Conservation (phyloP, 805 yeast species). For the Cyberlindnera mycetangii region DNA sequence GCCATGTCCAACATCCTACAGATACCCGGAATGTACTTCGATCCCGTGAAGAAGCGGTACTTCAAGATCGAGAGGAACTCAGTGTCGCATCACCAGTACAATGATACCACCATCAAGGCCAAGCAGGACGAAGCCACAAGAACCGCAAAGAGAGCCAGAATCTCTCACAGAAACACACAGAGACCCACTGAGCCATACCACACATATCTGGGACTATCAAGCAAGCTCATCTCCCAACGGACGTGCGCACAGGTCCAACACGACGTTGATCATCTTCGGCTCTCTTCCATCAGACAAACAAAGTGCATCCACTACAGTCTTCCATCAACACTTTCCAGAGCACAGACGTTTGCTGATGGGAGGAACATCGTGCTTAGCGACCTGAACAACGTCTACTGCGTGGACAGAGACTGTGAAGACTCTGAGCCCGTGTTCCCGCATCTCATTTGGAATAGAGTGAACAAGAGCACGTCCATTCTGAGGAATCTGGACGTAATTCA, state of each 20-base stretch:
- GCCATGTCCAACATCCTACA: constrained; percentile 9
- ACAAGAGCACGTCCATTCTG: constrained; percentile 15
- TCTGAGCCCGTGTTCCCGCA: neutral
- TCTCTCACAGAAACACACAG: neutral
- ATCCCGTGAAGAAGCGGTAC: constrained; percentile 24
- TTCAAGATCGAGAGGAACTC: constrained; percentile 25
- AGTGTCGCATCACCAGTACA: constrained; percentile 15
- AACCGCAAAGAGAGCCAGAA: constrained; percentile 7
- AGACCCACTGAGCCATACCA: constrained; percentile 6
- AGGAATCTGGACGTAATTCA: constrained; percentile 4
- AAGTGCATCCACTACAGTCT: neutral
- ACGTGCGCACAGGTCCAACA: neutral
- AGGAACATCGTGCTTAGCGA: constrained; percentile 8
- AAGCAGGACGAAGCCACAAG: constrained; percentile 13
- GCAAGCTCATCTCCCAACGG: neutral
- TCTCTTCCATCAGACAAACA: neutral
- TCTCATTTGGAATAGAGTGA: constrained; percentile 9
- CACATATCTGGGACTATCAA: neutral
- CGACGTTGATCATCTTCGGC: neutral
- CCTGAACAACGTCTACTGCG: constrained; percentile 8
- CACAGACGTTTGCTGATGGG: neutral
- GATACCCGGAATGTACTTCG: constrained; percentile 28
- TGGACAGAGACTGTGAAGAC: constrained; percentile 1
- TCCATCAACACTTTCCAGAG: constrained; percentile 5
- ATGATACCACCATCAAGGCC: constrained; percentile 11